Conservation (phyloP, 2,329 filamentous ascomycete species). For the Didymella sp. region DNA sequence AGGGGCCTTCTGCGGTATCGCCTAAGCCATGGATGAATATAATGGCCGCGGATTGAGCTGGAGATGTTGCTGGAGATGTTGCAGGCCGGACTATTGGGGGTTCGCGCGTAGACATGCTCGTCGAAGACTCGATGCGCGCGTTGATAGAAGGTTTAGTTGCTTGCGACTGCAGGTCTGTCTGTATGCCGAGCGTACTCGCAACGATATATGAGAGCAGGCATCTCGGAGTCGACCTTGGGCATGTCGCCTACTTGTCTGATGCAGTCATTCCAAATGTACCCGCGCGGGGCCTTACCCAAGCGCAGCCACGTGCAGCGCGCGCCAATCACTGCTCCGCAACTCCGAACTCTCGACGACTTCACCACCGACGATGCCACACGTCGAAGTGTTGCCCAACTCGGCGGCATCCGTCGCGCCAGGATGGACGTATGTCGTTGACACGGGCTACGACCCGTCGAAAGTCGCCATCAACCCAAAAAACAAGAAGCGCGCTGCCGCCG, state of each 20-base stretch:
- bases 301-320: constrained; percentile 17
- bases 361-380: constrained; percentile 65
- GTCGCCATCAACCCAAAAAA: constrained; percentile 59
- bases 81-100: constrained; percentile 51
- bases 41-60: constrained; percentile 52
- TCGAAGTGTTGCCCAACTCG: constrained; percentile 78
- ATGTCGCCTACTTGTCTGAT: constrained; percentile 6
- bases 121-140: background rate
- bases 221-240: constrained; percentile 1
- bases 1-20: constrained; percentile 55
- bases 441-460: constrained; percentile 64
- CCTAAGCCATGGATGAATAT: constrained; percentile 58
- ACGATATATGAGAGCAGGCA: background rate
- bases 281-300: background rate
- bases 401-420: constrained; percentile 77
- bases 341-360: background rate
- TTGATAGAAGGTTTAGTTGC: background rate
- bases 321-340: constrained; percentile 12
- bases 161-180: background rate
- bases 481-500: constrained; percentile 70
- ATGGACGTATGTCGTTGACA: constrained; percentile 91
- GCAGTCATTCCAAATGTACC: constrained; percentile 17
- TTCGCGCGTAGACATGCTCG: constrained; percentile 17
- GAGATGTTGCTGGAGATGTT: constrained; percentile 41
- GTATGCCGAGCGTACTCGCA: background rate